phyloP scores from a whole-genome alignment of 306 rosid species.

The Adenanthera pavonina region DNA sequence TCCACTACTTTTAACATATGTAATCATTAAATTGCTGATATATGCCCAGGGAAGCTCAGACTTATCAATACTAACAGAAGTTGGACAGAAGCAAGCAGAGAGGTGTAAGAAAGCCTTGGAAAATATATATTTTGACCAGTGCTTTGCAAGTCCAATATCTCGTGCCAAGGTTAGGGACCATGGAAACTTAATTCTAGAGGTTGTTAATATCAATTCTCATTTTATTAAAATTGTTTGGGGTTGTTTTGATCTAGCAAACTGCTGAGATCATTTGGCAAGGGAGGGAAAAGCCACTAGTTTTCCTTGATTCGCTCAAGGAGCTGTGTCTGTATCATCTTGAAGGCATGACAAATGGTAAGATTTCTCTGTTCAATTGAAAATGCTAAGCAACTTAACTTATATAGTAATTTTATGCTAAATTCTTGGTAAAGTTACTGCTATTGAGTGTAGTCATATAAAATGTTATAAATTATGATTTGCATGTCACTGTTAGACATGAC shows the following conservation, averaged over 20 bases:
- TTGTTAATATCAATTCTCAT: conserved; percentile 9
- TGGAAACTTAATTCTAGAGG: conserved; percentile 20
- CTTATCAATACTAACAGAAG: conserved; percentile 67
- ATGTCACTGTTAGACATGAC: conserved; percentile 7
- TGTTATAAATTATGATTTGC: conserved; percentile 1
- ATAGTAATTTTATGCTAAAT: not conserved
- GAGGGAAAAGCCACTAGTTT: conserved; percentile 63
- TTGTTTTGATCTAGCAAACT: conserved; percentile 64
- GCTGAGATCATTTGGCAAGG: conserved; percentile 78
- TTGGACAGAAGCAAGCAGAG: conserved; percentile 70
- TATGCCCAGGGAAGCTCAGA: conserved; percentile 66
- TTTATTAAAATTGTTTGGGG: conserved; percentile 28
- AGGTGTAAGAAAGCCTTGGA: conserved; percentile 65
- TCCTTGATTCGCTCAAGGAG: conserved; percentile 72
- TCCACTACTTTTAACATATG: not conserved
- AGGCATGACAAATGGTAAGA: conserved; percentile 87
- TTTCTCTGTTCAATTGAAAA: conserved; percentile 33
- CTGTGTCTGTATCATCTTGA: conserved; percentile 73
- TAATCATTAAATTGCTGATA: conserved; percentile 33
- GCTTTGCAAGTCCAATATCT: conserved; percentile 80
- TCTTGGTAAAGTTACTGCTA: conserved; percentile 25
- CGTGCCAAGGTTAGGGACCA: conserved; percentile 68
- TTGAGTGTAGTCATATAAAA: not conserved
- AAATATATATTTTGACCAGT: conserved; percentile 62
- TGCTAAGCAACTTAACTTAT: not conserved